Evolutionary conservation across 2,329 filamentous ascomycete genomes (phyloP).

Genomic region (Hypoxylon sp.): DNA sequence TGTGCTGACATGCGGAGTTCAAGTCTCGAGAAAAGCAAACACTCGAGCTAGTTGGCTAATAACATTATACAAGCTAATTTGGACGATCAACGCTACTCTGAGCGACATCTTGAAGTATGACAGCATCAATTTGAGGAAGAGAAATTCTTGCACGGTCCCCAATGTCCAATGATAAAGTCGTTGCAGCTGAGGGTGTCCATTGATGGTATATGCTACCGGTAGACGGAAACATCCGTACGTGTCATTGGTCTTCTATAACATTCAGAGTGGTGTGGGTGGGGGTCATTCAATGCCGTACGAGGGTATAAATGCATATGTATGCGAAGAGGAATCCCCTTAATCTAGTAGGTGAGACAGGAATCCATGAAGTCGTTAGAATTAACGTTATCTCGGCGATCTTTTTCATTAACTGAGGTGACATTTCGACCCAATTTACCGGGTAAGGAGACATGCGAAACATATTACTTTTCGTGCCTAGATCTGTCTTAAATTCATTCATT

Average conservation of each 20-base stretch:
- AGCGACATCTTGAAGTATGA: constrained; percentile 1
- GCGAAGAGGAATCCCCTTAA: constrained; percentile 27
- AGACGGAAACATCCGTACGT: constrained; percentile 17
- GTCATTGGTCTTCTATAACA: constrained; percentile 23
- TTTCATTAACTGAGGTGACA: constrained; percentile 34
- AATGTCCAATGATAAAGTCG: constrained; percentile 8
- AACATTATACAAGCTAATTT: constrained; percentile 25
- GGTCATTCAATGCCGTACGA: constrained; percentile 26
- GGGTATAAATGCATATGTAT: constrained; percentile 42
- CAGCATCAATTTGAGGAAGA: neutral
- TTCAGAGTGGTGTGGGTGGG: constrained; percentile 29
- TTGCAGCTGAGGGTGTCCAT: neutral
- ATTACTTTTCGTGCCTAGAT: constrained; percentile 32
- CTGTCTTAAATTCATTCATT: constrained; percentile 10
- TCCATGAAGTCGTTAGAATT: constrained; percentile 26
- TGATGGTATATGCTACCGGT: constrained; percentile 8
- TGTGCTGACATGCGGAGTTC: constrained; percentile 6
- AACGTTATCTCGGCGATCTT: constrained; percentile 37
- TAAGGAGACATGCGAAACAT: constrained; percentile 31
- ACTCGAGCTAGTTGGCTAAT: constrained; percentile 14
- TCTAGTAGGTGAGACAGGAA: constrained; percentile 34
- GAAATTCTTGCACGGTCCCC: neutral
- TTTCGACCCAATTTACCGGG: constrained; percentile 35
- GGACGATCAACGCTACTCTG: constrained; percentile 9
- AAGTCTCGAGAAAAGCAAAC: constrained; percentile 9